Conservation (phyloP, 768 basidiomycete genomes). For the Auricularia heimuer region DNA sequence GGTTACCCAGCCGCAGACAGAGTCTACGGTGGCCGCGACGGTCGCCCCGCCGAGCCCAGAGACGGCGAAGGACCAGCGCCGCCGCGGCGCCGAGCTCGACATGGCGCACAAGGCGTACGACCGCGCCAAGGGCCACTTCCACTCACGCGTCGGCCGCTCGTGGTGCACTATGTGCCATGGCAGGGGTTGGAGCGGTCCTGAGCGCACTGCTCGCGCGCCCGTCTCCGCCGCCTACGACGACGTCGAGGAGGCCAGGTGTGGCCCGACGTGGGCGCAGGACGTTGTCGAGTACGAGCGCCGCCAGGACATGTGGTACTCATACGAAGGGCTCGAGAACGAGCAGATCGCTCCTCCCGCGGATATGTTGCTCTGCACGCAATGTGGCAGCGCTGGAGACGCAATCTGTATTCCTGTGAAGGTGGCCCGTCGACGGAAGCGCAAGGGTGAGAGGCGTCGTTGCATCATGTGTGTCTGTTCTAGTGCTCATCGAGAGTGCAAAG, state of each 20-base stretch:
- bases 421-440: neutral
- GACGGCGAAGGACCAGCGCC: neutral
- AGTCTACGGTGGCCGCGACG: no score
- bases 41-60: neutral
- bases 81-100: conserved; percentile 1
- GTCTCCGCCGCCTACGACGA: neutral
- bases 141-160: neutral
- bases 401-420: neutral
- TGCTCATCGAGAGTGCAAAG: neutral
- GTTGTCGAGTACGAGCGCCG: no score
- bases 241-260: neutral
- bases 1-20: no score
- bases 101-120: conserved; percentile 1
- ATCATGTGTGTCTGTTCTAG: neutral
- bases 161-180: neutral
- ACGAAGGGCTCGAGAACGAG: no score
- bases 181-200: neutral
- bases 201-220: neutral
- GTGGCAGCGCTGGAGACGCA: neutral
- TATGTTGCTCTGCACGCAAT: neutral
- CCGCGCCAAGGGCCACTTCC: conserved; percentile 2
- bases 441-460: neutral
- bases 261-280: no score
- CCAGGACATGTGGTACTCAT: no score
- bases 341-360: neutral